phyloP scores from a whole-genome alignment of 352 stramenopile species.

The Pythium vanterpoolii region DNA sequence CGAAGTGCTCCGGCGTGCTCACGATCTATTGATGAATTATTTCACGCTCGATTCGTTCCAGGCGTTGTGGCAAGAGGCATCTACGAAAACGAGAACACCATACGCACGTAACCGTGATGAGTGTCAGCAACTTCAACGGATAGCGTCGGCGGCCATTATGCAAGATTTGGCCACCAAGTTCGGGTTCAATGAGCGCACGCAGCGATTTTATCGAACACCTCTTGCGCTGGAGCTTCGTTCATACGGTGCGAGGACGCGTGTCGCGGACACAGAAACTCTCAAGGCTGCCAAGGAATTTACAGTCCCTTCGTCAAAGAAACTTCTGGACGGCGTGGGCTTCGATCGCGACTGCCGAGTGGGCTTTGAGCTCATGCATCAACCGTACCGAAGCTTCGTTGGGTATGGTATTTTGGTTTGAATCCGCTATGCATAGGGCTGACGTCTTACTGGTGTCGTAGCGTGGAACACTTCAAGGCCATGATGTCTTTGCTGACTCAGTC shows the following conservation, averaged over 20 bases:
- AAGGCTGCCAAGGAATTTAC: neutral
- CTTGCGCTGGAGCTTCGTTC: conserved; percentile 10
- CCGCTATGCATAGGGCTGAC: neutral
- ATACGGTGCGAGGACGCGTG: neutral
- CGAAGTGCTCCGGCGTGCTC: conserved; percentile 2
- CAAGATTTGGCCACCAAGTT: conserved; percentile 20
- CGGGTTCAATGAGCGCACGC: conserved; percentile 15
- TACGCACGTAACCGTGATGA: neutral
- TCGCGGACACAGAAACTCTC: neutral
- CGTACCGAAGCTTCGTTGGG: conserved; percentile 25
- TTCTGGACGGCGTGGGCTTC: conserved; percentile 14
- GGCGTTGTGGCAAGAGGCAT: conserved; percentile 10
- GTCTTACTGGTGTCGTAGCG: neutral
- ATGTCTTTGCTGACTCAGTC: conserved; percentile 17
- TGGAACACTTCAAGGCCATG: conserved; percentile 14
- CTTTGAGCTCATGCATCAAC: conserved; percentile 23
- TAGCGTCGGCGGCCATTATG: conserved; percentile 4
- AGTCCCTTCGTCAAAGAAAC: conserved; percentile 3
- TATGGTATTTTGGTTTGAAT: conserved; percentile 1
- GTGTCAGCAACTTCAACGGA: neutral
- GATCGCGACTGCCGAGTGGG: conserved; percentile 17
- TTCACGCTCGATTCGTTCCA: conserved; percentile 16
- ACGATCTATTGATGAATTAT: neutral
- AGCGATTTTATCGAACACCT: conserved; percentile 23
- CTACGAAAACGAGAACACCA: neutral